Conservation (phyloP, 139 green algal species). For the Chlorella sp. region DNA sequence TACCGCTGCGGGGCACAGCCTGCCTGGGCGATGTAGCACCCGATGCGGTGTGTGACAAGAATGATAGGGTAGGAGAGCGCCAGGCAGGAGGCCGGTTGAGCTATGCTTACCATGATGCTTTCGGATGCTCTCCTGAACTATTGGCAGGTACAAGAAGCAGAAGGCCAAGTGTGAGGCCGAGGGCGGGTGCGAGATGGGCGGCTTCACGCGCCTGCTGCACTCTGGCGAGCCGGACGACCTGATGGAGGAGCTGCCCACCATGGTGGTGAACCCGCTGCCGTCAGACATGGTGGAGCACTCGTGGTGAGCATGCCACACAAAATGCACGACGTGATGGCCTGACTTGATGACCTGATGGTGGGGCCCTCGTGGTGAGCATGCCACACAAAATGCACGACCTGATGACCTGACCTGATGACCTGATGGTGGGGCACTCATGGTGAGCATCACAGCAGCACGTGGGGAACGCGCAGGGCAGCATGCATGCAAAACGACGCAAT, state of each 20-base stretch:
- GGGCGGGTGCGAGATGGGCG: constrained; percentile 52
- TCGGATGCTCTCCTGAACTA: no score
- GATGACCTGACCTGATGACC: no score
- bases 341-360: constrained; percentile 40
- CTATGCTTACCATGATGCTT: no score
- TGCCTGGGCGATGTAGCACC: no score
- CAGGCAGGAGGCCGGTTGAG: no score
- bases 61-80: no score
- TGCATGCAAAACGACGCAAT: background rate
- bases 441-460: constrained; percentile 14
- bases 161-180: constrained; percentile 61
- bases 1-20: no score
- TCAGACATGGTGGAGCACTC: constrained; percentile 56
- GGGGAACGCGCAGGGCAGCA: background rate
- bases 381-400: no score
- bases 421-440: constrained; percentile 60
- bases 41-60: no score
- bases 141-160: constrained; percentile 74
- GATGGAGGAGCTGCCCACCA: constrained; percentile 90
- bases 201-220: constrained; percentile 94
- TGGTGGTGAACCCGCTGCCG: constrained; percentile 83
- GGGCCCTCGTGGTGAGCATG: constrained; percentile 52
- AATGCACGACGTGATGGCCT: no score
- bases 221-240: constrained; percentile 80
- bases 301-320: constrained; percentile 41